These are phyloP conservation scores for Chalaropsis thielavioides DNA, from an alignment of 2,329 filamentous ascomycete species.

Conservation along the genomic window DNA sequence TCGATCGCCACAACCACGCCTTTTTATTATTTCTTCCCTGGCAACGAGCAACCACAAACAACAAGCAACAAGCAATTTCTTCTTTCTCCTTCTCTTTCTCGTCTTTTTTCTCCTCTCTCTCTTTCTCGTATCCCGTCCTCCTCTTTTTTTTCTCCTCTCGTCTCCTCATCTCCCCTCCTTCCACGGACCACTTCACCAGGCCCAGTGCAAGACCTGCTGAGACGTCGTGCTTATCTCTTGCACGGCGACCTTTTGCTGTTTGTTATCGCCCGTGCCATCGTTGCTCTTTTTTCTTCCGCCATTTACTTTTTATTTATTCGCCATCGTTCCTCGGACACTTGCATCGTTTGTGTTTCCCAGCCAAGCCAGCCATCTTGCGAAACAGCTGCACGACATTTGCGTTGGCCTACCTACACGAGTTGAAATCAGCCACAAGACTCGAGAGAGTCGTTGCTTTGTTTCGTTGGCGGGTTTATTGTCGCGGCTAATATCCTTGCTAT, in stretches of 20 bases:
- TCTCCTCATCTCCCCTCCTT: not conserved
- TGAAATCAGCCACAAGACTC: not conserved
- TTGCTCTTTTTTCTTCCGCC: slow-evolving; percentile 5
- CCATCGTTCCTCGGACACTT: not conserved
- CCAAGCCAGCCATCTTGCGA: not conserved
- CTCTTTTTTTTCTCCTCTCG: not conserved
- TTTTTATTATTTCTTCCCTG: not conserved
- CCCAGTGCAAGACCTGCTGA: not conserved
- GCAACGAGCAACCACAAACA: not conserved
- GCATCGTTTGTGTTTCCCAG: not conserved
- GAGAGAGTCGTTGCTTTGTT: not conserved
- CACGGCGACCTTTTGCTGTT: slow-evolving; percentile 4
- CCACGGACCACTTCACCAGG: not conserved
- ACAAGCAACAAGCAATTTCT: too few species aligned
- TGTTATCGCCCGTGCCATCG: slow-evolving; percentile 3
- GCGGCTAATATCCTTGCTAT: slow-evolving; percentile 1
- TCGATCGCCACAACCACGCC: not conserved
- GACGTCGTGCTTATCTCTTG: not conserved
- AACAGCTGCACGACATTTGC: not conserved
- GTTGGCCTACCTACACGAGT: not conserved
- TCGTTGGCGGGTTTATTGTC: not conserved
- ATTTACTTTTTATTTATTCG: slow-evolving; percentile 15
- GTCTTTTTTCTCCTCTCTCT: not conserved
- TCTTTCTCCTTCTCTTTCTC: not conserved
- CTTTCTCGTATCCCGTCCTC: not conserved